A percentile compares a stretch with the other conserved stretches of the same genome.
phyloP scores from a whole-genome alignment of 2,329 filamentous ascomycete species.

The Tetracladium maxilliforme region DNA sequence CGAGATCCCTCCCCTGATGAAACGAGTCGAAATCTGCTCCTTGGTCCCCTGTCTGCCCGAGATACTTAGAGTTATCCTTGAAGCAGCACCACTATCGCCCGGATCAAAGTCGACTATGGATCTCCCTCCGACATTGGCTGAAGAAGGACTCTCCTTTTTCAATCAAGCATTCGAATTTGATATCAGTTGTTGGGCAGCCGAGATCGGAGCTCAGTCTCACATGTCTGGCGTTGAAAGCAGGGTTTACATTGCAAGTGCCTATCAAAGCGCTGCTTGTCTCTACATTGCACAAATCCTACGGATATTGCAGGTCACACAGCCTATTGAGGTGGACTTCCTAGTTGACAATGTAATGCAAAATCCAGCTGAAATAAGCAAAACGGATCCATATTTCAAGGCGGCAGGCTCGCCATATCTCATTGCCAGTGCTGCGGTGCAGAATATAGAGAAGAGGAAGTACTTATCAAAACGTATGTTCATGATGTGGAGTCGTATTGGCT shows the following conservation, averaged over 20 bases:
- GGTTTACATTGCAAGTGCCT: constrained; percentile 22
- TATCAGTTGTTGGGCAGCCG: constrained; percentile 22
- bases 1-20: constrained; percentile 17
- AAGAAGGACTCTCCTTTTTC: constrained; percentile 18
- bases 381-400: constrained; percentile 39
- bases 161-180: constrained; percentile 22
- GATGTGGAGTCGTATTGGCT: no score
- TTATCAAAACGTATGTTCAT: no score
- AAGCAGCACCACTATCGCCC: constrained; percentile 24
- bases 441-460: constrained; percentile 30
- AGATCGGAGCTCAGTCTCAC: constrained; percentile 17
- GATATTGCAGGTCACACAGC: constrained; percentile 17
- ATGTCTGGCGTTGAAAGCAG: constrained; percentile 20
- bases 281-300: constrained; percentile 17
- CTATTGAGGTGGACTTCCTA: constrained; percentile 26
- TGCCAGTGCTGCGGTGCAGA: constrained; percentile 36
- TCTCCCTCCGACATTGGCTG: constrained; percentile 14
- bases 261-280: constrained; percentile 7
- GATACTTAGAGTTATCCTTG: constrained; percentile 26
- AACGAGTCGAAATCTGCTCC: constrained; percentile 25
- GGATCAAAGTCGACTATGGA: constrained; percentile 10
- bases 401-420: constrained; percentile 46
- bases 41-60: constrained; percentile 30
- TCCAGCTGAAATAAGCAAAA: constrained; percentile 28
- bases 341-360: constrained; percentile 34